phyloP scores from a whole-genome alignment of 345 rosid species.

The Heritiera littoralis region DNA sequence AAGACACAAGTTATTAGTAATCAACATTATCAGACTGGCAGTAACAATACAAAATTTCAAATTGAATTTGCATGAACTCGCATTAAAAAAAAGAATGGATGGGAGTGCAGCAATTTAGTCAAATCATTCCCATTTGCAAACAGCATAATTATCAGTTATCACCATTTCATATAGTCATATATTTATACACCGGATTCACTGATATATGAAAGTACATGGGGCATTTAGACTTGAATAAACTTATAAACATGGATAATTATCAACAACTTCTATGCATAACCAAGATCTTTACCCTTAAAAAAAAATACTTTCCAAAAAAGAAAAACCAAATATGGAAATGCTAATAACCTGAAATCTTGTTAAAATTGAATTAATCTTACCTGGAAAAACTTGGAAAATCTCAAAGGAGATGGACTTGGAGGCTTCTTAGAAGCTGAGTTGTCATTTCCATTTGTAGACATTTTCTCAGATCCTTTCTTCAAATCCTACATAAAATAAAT shows the following conservation, averaged over 20 bases:
- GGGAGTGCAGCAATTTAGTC: too few species aligned
- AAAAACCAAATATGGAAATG: too few species aligned
- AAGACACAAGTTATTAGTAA: not conserved
- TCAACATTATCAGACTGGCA: too few species aligned
- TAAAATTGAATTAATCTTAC: slow-evolving; percentile 23
- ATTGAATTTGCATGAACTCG: not conserved
- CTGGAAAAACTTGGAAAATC: slow-evolving; percentile 76
- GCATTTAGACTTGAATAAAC: not conserved
- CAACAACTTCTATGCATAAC: not conserved
- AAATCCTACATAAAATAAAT: slow-evolving; percentile 26
- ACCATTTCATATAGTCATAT: not conserved
- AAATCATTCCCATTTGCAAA: not conserved
- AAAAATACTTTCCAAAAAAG: too few species aligned
- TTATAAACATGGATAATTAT: not conserved
- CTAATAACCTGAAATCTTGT: too few species aligned
- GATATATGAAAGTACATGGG: not conserved
- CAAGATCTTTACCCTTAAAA: not conserved
- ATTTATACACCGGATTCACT: too few species aligned
- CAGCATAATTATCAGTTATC: not conserved
- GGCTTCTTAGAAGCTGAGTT: slow-evolving; percentile 50
- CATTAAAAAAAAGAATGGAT: not conserved
- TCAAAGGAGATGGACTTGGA: slow-evolving; percentile 71
- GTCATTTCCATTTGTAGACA: slow-evolving; percentile 56
- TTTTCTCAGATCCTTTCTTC: slow-evolving; percentile 26
- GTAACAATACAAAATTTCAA: too few species aligned